Base-by-base conservation (phyloP, 345 rosid species). In the Abelmoschus esculentus region DNA sequence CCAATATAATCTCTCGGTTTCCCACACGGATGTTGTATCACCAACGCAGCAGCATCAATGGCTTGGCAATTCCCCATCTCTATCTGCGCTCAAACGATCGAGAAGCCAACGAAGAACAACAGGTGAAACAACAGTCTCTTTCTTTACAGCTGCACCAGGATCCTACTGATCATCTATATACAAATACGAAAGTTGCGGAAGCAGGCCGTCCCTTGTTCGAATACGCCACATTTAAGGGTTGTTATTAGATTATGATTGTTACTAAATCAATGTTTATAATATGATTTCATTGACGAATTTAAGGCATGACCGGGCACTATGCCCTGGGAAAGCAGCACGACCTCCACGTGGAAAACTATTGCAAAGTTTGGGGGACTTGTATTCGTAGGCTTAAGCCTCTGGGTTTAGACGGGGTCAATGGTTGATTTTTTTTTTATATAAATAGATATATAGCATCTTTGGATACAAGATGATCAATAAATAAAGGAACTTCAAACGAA, bases 41-140 rank as follows among this genome's bases (percentile, higher is more conserved):
- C 98, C 61, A 95, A 75, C 18, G 96, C 99, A 0, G 98, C 99
- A 0, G 99, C 99, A 69, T 95, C 99, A 42, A 95, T 83, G 58
- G 99, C 90, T 59, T 95, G 99, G 73, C 98, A 95, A 40, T 95
- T 95, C 32, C 99, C 99, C 99, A 90, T 95, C 26, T 22, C 26
- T 22, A 22, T 22, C 26, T 22, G 26, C 26, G 26, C 26, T 22
- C 32, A 14, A 7, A 47, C 0, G 52, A 47, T 13, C 13, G 66
- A 42, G 52, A 42, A 29, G 18, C 40, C 40, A 28, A 65, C 59
- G 46, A 56, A 68, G 57, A 76, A 67, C 26, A 22, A 1, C 26
- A 22, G 26, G 26, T 22, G 26, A 22, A 22, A 22, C 75, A 73
- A 50, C 53, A 69, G 88, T 83, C 90, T 83, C 83, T 88, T 71